Evolutionary conservation across 2,329 filamentous ascomycete genomes (phyloP).

Genomic region (Zopfia rhizophila): DNA sequence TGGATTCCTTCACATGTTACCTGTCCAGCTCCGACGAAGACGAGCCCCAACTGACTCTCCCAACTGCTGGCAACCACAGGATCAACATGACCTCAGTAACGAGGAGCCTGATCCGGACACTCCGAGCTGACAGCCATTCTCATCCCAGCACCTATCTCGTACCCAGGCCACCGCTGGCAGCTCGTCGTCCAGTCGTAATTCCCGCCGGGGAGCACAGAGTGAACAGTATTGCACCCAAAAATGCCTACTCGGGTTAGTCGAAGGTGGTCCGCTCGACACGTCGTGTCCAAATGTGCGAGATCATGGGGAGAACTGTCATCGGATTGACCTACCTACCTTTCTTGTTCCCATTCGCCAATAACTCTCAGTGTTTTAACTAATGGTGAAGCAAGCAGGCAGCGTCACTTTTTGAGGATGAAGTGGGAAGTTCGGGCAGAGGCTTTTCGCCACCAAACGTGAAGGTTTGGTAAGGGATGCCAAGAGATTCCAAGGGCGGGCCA

Average conservation of each 20-base stretch:
- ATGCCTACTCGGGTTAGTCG: slow-evolving; percentile 23
- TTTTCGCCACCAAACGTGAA: too few species aligned
- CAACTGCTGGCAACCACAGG: slow-evolving; percentile 18
- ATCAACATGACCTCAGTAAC: slow-evolving; percentile 14
- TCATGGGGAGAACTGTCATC: slow-evolving; percentile 44
- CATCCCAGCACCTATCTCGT: slow-evolving; percentile 8
- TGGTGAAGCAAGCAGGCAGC: too few species aligned
- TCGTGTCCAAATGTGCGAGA: slow-evolving; percentile 50
- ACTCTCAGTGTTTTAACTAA: too few species aligned
- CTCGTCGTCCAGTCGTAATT: slow-evolving; percentile 1
- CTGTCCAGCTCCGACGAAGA: slow-evolving; percentile 22
- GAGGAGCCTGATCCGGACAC: slow-evolving; percentile 20
- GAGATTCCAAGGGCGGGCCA: too few species aligned
- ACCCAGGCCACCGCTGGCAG: slow-evolving; percentile 11
- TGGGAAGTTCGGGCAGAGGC: too few species aligned
- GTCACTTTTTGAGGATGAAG: too few species aligned
- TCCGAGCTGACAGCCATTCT: slow-evolving; percentile 17
- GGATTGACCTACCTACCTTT: slow-evolving; percentile 38
- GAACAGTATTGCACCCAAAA: slow-evolving; percentile 28
- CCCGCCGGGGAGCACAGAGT: slow-evolving; percentile 14
- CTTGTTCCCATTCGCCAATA: slow-evolving; percentile 43
- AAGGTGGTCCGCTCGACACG: slow-evolving; percentile 23
- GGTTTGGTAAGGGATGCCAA: too few species aligned
- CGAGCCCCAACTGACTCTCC: slow-evolving; percentile 5
- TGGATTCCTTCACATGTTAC: slow-evolving; percentile 23